Base-by-base conservation (phyloP, 2,329 filamentous ascomycete species). In the Claviceps fusiformis region DNA sequence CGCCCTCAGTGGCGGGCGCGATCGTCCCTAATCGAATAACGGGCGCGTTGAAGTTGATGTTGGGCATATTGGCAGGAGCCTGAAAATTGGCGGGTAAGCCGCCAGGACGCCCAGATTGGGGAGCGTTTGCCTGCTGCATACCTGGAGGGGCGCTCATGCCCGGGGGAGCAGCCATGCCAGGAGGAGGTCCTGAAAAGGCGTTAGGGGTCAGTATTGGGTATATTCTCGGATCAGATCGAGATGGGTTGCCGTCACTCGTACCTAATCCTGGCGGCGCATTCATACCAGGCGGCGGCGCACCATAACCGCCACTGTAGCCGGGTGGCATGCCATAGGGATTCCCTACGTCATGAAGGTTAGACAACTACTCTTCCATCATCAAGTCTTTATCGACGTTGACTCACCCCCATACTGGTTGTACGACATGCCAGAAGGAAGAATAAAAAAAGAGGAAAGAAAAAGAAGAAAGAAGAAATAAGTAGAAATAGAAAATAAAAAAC, bases 11-110 rank as follows among this genome's bases (percentile, higher is more conserved):
- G 11, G 70, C 67, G 31, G 83, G 75, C 65, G 89, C 89, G n/a
- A 79, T 80, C 13, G 90, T 92, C 46, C 92, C 93, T 49, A 98
- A 80, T 55, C 93, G 87, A 66, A 98, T 97, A 57, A 97, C 90
- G 55, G 92, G 91, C 41, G 93, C 93, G 65, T 88, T 95, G 75
- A 97, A 95, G 75, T 98, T 96, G 76, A 98, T 95, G 69, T 95
- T 95, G 53, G 92, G 90, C 79, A 96, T 88, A 67, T 93, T 95
- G 52, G 87, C 77, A 10, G 92, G 91, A 51, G 89, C 83, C 74
- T 95, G 88, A 72, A 95, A 96, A 70, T 83, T 89, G 57, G 84
- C 75, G 59, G 89, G 89, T 60, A 95, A 83, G 65, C 82, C 84
- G 70, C 81, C 87, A 68, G 87, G 87, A 75, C 87, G 84, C 74